A percentile compares a stretch with the other conserved stretches of the same genome.
Conservation (phyloP, 495 filamentous ascomycete species). For the Ascodesmis nigricans region DNA sequence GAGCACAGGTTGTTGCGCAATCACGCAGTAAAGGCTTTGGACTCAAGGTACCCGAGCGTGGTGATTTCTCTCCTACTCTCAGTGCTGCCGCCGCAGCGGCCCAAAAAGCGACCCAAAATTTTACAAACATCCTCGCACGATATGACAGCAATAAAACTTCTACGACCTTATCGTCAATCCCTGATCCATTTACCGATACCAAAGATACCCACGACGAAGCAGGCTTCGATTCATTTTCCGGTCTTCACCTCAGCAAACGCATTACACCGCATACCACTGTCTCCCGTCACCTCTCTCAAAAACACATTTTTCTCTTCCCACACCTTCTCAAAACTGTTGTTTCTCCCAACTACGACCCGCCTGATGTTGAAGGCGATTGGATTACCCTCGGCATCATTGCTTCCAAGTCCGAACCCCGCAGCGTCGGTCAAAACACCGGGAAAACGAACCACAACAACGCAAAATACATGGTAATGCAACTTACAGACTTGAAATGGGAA, state of each 20-base stretch:
- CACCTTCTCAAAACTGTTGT: constrained; percentile 63
- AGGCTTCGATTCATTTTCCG: constrained; percentile 65
- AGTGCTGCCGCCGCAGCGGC: neutral
- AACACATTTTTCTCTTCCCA: constrained; percentile 56
- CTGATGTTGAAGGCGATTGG: constrained; percentile 63
- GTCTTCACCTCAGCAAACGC: constrained; percentile 63
- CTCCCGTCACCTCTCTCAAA: constrained; percentile 48
- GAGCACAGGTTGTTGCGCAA: constrained; percentile 30
- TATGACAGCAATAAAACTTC: neutral
- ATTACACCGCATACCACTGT: constrained; percentile 65
- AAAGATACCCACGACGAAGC: constrained; percentile 24
- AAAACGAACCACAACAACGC: constrained; percentile 32
- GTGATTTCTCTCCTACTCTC: too few relatives aligned
- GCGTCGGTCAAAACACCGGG: constrained; percentile 32
- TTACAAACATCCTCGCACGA: constrained; percentile 1
- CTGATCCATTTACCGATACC: constrained; percentile 8
- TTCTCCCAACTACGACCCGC: constrained; percentile 62
- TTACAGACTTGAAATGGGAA: constrained; percentile 80
- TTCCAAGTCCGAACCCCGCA: constrained; percentile 58
- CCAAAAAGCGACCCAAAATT: constrained; percentile 4
- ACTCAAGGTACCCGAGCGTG: too few relatives aligned
- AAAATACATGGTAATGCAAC: constrained; percentile 77
- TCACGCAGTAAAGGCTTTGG: constrained; percentile 50
- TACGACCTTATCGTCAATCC: constrained; percentile 1
- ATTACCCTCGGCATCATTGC: constrained; percentile 75